These are phyloP conservation scores for Lachancea kluyveri DNA, from an alignment of 805 yeast genomes.

Conservation along the genomic window DNA sequence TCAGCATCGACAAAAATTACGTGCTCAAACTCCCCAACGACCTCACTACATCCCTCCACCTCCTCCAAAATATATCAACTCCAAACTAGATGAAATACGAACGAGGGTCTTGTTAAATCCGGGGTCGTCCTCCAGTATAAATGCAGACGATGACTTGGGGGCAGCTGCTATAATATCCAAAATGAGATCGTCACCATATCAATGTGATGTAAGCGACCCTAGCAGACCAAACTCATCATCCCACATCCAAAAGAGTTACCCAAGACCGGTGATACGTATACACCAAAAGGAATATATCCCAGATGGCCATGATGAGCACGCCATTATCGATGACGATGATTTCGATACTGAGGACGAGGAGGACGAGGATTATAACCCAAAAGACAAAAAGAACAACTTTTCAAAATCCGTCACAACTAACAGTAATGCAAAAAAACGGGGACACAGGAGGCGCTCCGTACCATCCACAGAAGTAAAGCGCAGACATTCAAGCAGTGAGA, in stretches of 20 bases:
- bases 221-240: slow-evolving; percentile 28
- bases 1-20: slow-evolving; percentile 3
- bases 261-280: slow-evolving; percentile 24
- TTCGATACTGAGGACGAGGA: slow-evolving; percentile 11
- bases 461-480: slow-evolving; percentile 10
- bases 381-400: too few species aligned
- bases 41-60: slow-evolving; percentile 17
- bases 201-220: slow-evolving; percentile 8
- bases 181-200: slow-evolving; percentile 31
- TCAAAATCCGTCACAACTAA: slow-evolving; percentile 35
- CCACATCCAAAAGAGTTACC: slow-evolving; percentile 11
- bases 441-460: slow-evolving; percentile 18
- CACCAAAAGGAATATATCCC: slow-evolving; percentile 17
- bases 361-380: slow-evolving; percentile 4
- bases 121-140: slow-evolving; percentile 3
- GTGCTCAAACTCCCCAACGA: neutral
- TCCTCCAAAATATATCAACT: slow-evolving; percentile 28
- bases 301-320: slow-evolving; percentile 15
- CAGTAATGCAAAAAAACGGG: slow-evolving; percentile 27
- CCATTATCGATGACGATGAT: slow-evolving; percentile 17
- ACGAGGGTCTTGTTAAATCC: slow-evolving; percentile 25
- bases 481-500: slow-evolving; percentile 2
- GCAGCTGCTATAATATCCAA: slow-evolving; percentile 31
- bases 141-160: slow-evolving; percentile 22
- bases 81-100: slow-evolving; percentile 28